Evolutionary conservation across 2,329 filamentous ascomycete genomes (phyloP), one percentile per base, ranked within the genome.

Genomic region (Trichoderma koningii): DNA sequence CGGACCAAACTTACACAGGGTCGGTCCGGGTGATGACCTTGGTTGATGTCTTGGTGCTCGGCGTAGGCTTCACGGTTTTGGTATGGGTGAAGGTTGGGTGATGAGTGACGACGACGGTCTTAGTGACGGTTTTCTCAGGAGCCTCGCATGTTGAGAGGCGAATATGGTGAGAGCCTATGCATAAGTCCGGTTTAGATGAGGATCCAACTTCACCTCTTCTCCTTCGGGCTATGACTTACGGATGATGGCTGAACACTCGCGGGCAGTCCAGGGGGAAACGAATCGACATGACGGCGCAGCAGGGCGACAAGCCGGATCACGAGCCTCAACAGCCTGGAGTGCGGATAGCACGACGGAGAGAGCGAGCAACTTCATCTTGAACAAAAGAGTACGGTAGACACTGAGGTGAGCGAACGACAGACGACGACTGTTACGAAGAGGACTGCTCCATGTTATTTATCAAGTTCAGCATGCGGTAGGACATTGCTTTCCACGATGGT

Each of bases 361-460:
- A 6, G n/a, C n/a, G 14, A 59, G n/a, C 41, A 48, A 21, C n/a
- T 59, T 59, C 55, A 59, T 59, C 14, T 14, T 59, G 42, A 59
- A 59, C 12, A 15, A 15, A 21, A 23, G 7, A 4, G 19, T 17
- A n/a, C 19, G 28, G 19, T 23, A 3, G 5, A 38, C 7, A 38
- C 10, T 34, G 28, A 34, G 15, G 21, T 21, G 15, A 38, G 15
- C 12, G 12, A 12, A 38, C 17, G 15, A 12, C 17, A 34, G 6
- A 59, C 7, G 17, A 5, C 1, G 7, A 4, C 9, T 4, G 12
- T 4, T 21, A 10, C 7, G 15, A 12, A 7, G 19, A 28, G 19
- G 19, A 41, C 26, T 5, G 2, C n/a, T 28, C 10, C 44, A 7
- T 23, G 10, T 42, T 56, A 44, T 59, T 19, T 59, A 45, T 44